phyloP scores from a whole-genome alignment of 2,329 filamentous ascomycete species.

The Dactylellina drechsleri region DNA sequence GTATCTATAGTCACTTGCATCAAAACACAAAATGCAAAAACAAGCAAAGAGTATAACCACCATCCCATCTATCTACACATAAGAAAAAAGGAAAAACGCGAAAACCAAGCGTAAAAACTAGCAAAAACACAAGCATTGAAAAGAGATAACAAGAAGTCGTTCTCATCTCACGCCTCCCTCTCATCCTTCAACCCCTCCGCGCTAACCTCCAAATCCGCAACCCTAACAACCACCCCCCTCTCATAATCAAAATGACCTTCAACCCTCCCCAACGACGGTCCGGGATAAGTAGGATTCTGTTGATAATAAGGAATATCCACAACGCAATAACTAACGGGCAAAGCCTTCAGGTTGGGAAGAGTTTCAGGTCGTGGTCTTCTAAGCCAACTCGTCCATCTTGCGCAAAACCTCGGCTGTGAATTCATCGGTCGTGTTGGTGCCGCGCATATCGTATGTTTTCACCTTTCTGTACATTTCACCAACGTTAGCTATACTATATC shows the following conservation, averaged over 20 bases:
- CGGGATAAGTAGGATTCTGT: constrained; percentile 7
- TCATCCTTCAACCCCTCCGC: constrained; percentile 33
- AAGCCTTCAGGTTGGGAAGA: constrained; percentile 15
- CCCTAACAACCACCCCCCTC: constrained; percentile 1
- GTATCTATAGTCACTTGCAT: too few relatives aligned
- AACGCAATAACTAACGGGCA: constrained; percentile 6
- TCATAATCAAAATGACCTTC: constrained; percentile 11
- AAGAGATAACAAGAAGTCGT: constrained; percentile 25
- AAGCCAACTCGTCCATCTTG: constrained; percentile 77
- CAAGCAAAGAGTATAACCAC: constrained; percentile 4
- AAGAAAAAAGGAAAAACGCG: neutral
- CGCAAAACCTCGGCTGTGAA: constrained; percentile 94
- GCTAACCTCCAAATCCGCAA: constrained; percentile 24
- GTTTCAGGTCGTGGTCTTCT: constrained; percentile 13
- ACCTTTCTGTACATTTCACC: constrained; percentile 72
- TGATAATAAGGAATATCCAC: constrained; percentile 28
- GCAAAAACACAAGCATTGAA: constrained; percentile 18
- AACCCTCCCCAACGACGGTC: neutral
- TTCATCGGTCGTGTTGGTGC: constrained; percentile 85
- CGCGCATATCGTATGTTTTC: constrained; percentile 96
- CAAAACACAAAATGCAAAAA: constrained; percentile 4
- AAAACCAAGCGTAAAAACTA: constrained; percentile 20
- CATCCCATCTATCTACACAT: constrained; percentile 42
- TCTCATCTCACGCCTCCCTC: constrained; percentile 22
- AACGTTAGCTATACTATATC: constrained; percentile 60